Percentiles rank a stretch among this genome's conserved stretches.
Evolutionary conservation across 2,329 filamentous ascomycete species (phyloP).

Genomic region (Pseudopyricularia javanii): DNA sequence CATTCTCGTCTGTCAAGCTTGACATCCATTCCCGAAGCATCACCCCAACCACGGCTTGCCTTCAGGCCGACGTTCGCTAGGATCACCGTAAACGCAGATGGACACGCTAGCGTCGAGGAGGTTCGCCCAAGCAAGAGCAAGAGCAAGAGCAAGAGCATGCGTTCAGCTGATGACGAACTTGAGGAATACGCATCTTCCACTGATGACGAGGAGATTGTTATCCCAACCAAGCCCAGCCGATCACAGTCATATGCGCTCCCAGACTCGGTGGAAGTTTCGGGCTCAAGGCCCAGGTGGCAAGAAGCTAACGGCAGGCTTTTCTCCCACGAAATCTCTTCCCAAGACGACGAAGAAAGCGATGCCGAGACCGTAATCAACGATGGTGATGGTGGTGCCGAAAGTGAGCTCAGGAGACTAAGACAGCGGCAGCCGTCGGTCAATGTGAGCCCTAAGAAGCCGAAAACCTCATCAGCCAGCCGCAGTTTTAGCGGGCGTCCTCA

Average conservation of each 20-base stretch:
- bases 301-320: constrained; percentile 20
- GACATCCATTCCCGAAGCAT: constrained; percentile 43
- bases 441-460: constrained; percentile 10
- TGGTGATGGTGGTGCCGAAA: constrained; percentile 40
- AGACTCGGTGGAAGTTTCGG: constrained; percentile 34
- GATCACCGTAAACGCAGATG: constrained; percentile 51
- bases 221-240: constrained; percentile 36
- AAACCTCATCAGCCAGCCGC: constrained; percentile 4
- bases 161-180: constrained; percentile 7
- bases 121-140: too few relatives aligned
- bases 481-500: not conserved
- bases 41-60: constrained; percentile 10
- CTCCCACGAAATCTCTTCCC: constrained; percentile 12
- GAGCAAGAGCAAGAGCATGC: constrained; percentile 14
- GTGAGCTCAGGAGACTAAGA: constrained; percentile 46
- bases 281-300: constrained; percentile 32
- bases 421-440: constrained; percentile 29
- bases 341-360: constrained; percentile 35
- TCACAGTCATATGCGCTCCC: constrained; percentile 46
- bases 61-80: constrained; percentile 43
- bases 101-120: constrained; percentile 43
- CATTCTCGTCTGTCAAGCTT: constrained; percentile 38
- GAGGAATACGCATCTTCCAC: constrained; percentile 41
- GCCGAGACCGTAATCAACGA: constrained; percentile 45
- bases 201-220: constrained; percentile 53